These are phyloP conservation scores for Micractinium conductrix DNA, from an alignment of 139 green algal species.

Conservation along the genomic window DNA sequence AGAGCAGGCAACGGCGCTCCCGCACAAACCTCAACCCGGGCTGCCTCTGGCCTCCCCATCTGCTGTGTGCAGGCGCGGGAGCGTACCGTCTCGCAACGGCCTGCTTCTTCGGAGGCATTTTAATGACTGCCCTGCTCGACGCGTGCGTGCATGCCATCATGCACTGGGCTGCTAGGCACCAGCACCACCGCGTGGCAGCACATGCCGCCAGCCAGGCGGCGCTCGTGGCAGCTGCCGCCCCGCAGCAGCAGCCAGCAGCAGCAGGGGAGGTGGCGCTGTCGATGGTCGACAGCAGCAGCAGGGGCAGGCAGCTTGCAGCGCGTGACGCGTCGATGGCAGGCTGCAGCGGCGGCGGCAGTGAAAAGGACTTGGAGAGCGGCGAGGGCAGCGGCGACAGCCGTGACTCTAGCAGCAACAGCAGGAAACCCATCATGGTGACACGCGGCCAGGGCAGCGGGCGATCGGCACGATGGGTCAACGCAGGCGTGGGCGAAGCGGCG, in stretches of 20 bases:
- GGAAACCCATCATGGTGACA: too few relatives aligned
- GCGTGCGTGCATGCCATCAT: slow-evolving; percentile 49
- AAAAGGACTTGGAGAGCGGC: neutral
- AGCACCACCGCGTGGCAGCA: neutral
- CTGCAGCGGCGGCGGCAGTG: neutral
- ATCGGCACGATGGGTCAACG: neutral
- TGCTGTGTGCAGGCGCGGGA: slow-evolving; percentile 46
- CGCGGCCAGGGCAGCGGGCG: slow-evolving; percentile 12
- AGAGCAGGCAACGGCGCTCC: too few relatives aligned
- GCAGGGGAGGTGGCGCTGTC: neutral
- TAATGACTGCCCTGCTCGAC: slow-evolving; percentile 57
- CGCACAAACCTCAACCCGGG: too few relatives aligned
- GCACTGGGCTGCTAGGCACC: neutral
- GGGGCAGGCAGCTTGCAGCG: neutral
- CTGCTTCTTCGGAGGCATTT: slow-evolving; percentile 69
- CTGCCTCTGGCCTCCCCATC: neutral
- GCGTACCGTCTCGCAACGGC: slow-evolving; percentile 59
- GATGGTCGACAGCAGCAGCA: neutral
- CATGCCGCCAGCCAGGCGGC: neutral
- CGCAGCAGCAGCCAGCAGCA: neutral
- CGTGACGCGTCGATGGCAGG: neutral
- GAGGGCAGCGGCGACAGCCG: slow-evolving; percentile 16
- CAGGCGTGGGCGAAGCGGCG: neutral
- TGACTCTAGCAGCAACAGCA: too few relatives aligned
- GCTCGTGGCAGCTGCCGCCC: neutral